Evolutionary conservation across 768 basidiomycete genomes (phyloP), one percentile per base, ranked within the genome.

Genomic region (Chalciporus sphaerocephalus): DNA sequence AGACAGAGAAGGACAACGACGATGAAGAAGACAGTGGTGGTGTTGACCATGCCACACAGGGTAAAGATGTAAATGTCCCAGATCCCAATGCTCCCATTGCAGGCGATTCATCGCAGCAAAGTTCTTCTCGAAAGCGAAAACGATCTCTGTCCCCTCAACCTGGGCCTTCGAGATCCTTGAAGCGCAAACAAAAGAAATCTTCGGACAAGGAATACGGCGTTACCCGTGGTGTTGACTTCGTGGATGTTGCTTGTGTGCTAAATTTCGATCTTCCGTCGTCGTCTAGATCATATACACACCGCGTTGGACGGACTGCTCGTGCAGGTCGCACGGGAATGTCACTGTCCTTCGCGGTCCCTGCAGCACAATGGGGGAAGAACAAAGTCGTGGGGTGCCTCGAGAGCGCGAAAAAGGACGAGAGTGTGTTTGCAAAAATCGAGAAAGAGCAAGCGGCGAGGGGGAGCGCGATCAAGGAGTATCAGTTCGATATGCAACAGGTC

Each of bases 241-340:
- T 97, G 51, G 89, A 96, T 54, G 96, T 98, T 44, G 83, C 93
- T 9, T 97, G 94, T 56, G 95, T 99, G 3, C 78, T 99, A 63
- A 99, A 99, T 71, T 99, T 98, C 66, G 96, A 99, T 66, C 76
- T 98, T n/a, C 96, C 96, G 1, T 72, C 80, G 1, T 85, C 92
- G 0, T 77, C 89, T 4, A 84, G 83, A 15, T 79, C 92, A 11
- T 99, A 99, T 61, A 93, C 89, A 0, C 96, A 99, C 63, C 85
- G 96, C 39, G 87, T 98, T 13, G 96, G 96, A 11, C 83, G 96
- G 20, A 99, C 96, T 0, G 96, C 96, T 12, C 89, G 96, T 17
- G 96, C 95, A 0, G 96, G 96, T 1, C 83, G 91, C 23, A 84
- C 89, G 1, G 96, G 96, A 9, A 87, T 95, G 74, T 80, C 92